Conservation (phyloP, 2,329 filamentous ascomycete genomes). For the Epichloe coenophiala region DNA sequence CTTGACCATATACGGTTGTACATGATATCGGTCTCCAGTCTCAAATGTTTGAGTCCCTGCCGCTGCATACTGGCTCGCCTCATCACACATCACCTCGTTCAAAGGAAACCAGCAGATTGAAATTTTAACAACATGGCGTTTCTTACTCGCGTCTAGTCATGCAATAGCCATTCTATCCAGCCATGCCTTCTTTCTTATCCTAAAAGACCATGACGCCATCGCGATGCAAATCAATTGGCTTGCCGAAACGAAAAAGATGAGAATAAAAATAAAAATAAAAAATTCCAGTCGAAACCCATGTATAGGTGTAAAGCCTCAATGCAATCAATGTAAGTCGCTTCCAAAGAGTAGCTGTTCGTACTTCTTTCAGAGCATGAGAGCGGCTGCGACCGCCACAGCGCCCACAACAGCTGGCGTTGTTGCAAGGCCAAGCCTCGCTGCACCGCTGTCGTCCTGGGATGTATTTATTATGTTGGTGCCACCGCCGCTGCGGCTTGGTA, state of each 20-base stretch:
- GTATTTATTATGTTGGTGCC: neutral
- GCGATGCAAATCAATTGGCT: slow-evolving; percentile 3
- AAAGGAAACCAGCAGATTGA: no score
- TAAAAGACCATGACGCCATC: neutral
- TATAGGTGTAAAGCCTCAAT: no score
- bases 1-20: no score
- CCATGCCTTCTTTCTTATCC: neutral
- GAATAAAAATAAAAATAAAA: neutral
- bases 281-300: neutral
- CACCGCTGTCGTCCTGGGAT: slow-evolving; percentile 3
- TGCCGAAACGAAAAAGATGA: no score
- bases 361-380: neutral
- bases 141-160: no score
- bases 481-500: slow-evolving; percentile 10
- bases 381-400: neutral
- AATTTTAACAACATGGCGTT: no score
- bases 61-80: no score
- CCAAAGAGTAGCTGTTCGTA: no score
- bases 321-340: no score
- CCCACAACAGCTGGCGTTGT: neutral
- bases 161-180: neutral
- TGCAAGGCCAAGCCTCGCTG: neutral
- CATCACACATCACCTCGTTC: no score
- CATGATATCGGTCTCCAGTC: no score
- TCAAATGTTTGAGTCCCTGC: no score